phyloP scores from a whole-genome alignment of 352 stramenopile species.

The Phytophthora meadii region DNA sequence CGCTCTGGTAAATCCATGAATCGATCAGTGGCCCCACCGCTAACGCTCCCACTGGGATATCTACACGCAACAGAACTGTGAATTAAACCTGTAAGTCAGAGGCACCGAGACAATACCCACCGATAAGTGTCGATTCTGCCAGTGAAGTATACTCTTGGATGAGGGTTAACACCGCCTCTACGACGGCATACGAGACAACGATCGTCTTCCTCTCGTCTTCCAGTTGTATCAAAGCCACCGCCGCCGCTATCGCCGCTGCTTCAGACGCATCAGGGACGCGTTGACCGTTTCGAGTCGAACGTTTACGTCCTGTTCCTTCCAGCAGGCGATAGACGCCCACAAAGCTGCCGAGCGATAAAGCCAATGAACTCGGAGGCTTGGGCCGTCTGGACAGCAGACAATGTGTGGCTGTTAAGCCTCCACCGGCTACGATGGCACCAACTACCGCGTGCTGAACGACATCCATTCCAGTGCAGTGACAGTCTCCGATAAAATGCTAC shows the following conservation, averaged over 20 bases:
- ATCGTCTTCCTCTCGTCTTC: conserved; percentile 56
- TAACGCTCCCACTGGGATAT: conserved; percentile 47
- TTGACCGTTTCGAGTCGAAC: conserved; percentile 17
- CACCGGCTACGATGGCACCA: conserved; percentile 43
- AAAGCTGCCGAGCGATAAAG: conserved; percentile 59
- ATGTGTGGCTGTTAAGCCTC: conserved; percentile 45
- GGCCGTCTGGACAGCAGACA: conserved; percentile 50
- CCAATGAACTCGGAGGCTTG: conserved; percentile 50
- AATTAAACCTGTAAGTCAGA: not conserved
- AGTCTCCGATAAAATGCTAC: conserved; percentile 7
- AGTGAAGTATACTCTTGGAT: conserved; percentile 40
- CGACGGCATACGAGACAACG: conserved; percentile 56
- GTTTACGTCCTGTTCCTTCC: conserved; percentile 39
- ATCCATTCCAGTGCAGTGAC: conserved; percentile 33
- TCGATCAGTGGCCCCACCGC: conserved; percentile 60
- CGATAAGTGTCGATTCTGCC: conserved; percentile 52
- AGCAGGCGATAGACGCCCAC: conserved; percentile 67
- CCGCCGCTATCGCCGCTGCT: conserved; percentile 45
- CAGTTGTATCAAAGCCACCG: conserved; percentile 49
- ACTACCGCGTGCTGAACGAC: conserved; percentile 47
- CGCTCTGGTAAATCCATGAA: conserved; percentile 66
- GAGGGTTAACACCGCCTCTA: conserved; percentile 53
- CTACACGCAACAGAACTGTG: conserved; percentile 25
- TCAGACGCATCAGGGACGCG: conserved; percentile 30
- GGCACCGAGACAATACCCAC: conserved; percentile 22